Conservation (phyloP, 202 grass and related monocot species). For the Panicum virgatum region DNA sequence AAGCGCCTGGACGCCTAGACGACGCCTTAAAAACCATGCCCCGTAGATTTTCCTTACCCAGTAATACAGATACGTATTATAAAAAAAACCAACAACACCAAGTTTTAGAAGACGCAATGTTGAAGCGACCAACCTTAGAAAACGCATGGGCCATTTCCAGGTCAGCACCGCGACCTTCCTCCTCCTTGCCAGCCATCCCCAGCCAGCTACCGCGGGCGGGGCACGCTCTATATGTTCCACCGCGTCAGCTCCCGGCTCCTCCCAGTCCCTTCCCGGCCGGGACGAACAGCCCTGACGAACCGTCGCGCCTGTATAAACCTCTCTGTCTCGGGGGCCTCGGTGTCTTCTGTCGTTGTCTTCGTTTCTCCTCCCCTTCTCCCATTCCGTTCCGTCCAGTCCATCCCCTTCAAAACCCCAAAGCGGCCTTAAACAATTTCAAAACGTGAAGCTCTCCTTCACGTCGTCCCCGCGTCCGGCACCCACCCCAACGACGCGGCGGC, state of each 20-base stretch:
- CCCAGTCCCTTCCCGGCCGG: too few relatives aligned
- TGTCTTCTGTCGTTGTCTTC: not conserved
- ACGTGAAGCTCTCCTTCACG: constrained; percentile 24
- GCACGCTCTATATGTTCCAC: too few relatives aligned
- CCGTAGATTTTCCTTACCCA: too few relatives aligned
- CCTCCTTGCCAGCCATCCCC: not conserved
- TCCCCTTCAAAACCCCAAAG: constrained; percentile 20
- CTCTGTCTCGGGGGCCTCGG: not conserved
- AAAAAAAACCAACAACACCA: too few relatives aligned
- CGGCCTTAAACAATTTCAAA: constrained; percentile 44
- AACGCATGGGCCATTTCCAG: constrained; percentile 13
- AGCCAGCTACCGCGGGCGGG: not conserved
- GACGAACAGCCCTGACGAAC: not conserved
- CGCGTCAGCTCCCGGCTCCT: too few relatives aligned
- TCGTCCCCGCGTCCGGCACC: constrained; percentile 27
- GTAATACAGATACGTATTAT: too few relatives aligned
- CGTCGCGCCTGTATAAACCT: constrained; percentile 21
- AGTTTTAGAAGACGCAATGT: not conserved
- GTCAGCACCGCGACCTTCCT: not conserved
- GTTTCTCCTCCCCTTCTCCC: not conserved
- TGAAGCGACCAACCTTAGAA: not conserved
- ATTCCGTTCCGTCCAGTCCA: not conserved
- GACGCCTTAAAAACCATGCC: too few relatives aligned
- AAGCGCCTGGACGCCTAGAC: too few relatives aligned
- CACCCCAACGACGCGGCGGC: constrained; percentile 2